phyloP scores from a whole-genome alignment of 768 basidiomycete genomes.

The Termitomyces sp. region DNA sequence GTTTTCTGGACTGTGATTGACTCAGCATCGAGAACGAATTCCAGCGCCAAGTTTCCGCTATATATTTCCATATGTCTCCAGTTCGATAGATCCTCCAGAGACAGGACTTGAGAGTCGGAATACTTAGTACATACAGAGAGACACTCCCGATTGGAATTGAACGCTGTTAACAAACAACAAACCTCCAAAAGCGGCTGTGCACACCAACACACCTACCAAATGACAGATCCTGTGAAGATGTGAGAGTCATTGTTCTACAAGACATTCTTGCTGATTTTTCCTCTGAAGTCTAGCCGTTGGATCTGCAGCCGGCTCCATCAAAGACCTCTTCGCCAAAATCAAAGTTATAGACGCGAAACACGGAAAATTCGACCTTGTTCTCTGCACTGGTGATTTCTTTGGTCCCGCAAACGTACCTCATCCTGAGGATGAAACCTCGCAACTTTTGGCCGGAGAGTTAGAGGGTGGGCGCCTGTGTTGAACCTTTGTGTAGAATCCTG shows the following conservation, averaged over 20 bases:
- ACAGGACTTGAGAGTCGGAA: too few species aligned
- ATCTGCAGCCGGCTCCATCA: constrained; percentile 68
- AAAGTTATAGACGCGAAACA: constrained; percentile 84
- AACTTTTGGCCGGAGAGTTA: constrained; percentile 61
- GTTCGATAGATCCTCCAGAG: too few species aligned
- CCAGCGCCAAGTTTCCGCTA: too few species aligned
- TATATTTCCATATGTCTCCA: too few species aligned
- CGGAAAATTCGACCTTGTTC: constrained; percentile 83
- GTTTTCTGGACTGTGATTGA: too few species aligned
- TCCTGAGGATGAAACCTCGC: constrained; percentile 44
- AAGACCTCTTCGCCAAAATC: constrained; percentile 75
- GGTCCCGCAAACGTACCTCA: constrained; percentile 39
- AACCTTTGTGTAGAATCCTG: neutral
- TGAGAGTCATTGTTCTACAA: constrained; percentile 13
- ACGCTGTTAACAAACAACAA: constrained; percentile 8
- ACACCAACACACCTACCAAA: neutral
- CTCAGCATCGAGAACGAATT: too few species aligned
- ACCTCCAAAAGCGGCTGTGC: neutral
- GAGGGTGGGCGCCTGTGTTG: constrained; percentile 40
- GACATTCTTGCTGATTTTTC: neutral
- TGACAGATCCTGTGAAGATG: constrained; percentile 30
- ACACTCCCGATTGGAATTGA: neutral
- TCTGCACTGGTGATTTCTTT: constrained; percentile 86
- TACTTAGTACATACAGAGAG: too few species aligned
- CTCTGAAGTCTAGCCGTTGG: constrained; percentile 66